phyloP scores from a whole-genome alignment of 306 rosid genomes.

The cucumber (Cucumis sativus) region Cucumber_9930_V3 NC_026660.2:7364001-7364500 shows the following conservation, averaged over 20 bases:
- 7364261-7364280: background rate
- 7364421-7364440: no score
- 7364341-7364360: background rate
- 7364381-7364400: background rate
- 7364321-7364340: background rate
- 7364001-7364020: slow-evolving; percentile 99
- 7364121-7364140: background rate
- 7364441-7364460: no score
- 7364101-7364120: slow-evolving; percentile 1
- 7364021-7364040: slow-evolving; percentile 70
- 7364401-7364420: background rate
- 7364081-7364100: slow-evolving; percentile 14
- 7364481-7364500: background rate
- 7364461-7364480: background rate
- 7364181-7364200: background rate
- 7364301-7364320: background rate
- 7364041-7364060: slow-evolving; percentile 75
- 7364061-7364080: slow-evolving; percentile 82
- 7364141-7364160: background rate
- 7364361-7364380: background rate
- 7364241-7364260: background rate
- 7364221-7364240: background rate
- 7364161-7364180: background rate
- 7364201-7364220: background rate
- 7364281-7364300: background rate